Evolutionary conservation across 345 rosid genomes (phyloP).

Genomic region (Rhodamnia rubescens): DNA sequence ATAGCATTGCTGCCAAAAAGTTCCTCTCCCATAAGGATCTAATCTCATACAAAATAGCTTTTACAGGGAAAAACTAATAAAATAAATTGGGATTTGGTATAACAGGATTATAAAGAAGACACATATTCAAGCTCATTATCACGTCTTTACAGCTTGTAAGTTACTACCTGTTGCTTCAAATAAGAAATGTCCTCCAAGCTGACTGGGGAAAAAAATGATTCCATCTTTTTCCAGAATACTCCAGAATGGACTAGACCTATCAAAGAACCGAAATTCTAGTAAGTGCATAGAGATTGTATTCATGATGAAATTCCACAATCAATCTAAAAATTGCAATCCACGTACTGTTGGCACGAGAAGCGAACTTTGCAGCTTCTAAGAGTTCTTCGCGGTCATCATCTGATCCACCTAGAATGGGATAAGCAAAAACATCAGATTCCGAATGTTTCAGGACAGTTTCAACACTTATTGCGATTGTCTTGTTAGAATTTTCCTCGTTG

Average conservation of each 20-base stretch:
- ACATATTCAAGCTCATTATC: neutral
- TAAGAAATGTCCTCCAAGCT: slow-evolving; percentile 20
- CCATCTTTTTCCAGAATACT: slow-evolving; percentile 44
- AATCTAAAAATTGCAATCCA: neutral
- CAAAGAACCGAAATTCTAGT: neutral
- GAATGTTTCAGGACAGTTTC: neutral
- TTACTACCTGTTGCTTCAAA: slow-evolving; percentile 38
- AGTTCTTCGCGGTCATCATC: slow-evolving; percentile 51
- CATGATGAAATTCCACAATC: neutral
- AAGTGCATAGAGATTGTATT: neutral
- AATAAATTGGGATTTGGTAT: neutral
- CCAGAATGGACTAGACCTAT: slow-evolving; percentile 36
- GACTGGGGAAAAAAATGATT: slow-evolving; percentile 20
- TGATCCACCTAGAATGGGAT: slow-evolving; percentile 26
- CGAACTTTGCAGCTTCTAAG: slow-evolving; percentile 34
- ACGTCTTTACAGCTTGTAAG: neutral
- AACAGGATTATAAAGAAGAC: neutral
- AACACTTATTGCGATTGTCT: neutral
- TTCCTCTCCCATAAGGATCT: slow-evolving; percentile 4
- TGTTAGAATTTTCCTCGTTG: neutral
- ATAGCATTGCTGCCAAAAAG: neutral
- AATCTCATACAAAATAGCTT: slow-evolving; percentile 13
- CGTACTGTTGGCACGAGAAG: slow-evolving; percentile 39
- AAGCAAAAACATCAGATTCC: neutral
- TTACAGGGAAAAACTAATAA: neutral